A percentile compares a stretch with the other conserved stretches of the same genome.
These are phyloP conservation scores for Hysterium pulicare DNA, from an alignment of 2,329 filamentous ascomycete species.

Conservation along the genomic window DNA sequence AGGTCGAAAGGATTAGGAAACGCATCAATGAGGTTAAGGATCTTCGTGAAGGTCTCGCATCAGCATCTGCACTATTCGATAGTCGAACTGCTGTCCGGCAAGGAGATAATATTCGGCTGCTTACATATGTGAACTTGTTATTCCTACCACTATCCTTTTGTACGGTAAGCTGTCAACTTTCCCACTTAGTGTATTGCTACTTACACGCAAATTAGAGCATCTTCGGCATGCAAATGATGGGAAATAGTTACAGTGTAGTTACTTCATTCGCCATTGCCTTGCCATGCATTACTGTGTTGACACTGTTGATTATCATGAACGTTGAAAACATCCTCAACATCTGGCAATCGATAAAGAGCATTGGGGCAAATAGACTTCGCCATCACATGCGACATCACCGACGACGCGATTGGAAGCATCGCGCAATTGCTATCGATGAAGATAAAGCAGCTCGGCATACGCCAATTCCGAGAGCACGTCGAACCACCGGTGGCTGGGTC, in stretches of 20 bases:
- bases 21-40: slow-evolving; percentile 1
- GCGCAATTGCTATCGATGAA: neutral
- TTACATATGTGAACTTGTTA: slow-evolving; percentile 16
- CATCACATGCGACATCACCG: slow-evolving; percentile 1
- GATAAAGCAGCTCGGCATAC: neutral
- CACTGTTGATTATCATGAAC: neutral
- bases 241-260: neutral
- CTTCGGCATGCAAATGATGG: slow-evolving; percentile 4
- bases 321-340: neutral
- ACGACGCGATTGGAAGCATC: slow-evolving; percentile 1
- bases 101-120: slow-evolving; percentile 16
- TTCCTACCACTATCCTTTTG: slow-evolving; percentile 17
- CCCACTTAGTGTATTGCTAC: neutral
- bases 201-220: neutral
- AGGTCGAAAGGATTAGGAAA: neutral
- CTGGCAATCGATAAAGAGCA: too few relatives aligned
- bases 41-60: neutral
- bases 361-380: too few relatives aligned
- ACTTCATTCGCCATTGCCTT: neutral
- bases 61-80: slow-evolving; percentile 14
- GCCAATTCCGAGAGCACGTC: neutral
- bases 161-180: slow-evolving; percentile 6
- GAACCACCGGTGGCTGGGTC: neutral
- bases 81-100: slow-evolving; percentile 15
- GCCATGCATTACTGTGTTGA: neutral